Conservation (phyloP, 2,329 filamentous ascomycete species). For the Cyphellophora europaea region DNA sequence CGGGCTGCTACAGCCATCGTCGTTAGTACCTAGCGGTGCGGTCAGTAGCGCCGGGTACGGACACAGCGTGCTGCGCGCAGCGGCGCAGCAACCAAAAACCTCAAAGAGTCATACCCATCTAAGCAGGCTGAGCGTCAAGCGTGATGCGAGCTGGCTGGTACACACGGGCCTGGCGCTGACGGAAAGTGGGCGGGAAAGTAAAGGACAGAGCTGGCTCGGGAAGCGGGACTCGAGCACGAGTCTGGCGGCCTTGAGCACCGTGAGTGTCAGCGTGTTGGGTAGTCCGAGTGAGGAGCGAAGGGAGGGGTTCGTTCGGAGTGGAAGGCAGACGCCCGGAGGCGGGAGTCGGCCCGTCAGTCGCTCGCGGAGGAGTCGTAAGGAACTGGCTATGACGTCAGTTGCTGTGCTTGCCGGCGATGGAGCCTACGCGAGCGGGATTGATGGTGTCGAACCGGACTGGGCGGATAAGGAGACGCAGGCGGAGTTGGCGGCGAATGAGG, state of each 20-base stretch:
- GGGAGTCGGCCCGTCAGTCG: constrained; percentile 17
- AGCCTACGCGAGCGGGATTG: constrained; percentile 2
- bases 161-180: constrained; percentile 49
- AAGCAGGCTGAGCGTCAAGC: constrained; percentile 1
- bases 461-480: constrained; percentile 17
- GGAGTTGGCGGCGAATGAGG: constrained; percentile 16
- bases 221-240: constrained; percentile 48
- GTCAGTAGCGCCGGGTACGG: constrained; percentile 13
- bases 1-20: no score
- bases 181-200: constrained; percentile 48
- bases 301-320: background rate
- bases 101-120: background rate
- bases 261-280: constrained; percentile 24
- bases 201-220: constrained; percentile 53
- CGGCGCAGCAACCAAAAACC: no score
- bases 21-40: constrained; percentile 13
- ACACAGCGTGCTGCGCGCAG: constrained; percentile 5
- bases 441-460: constrained; percentile 14
- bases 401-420: constrained; percentile 7
- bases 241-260: constrained; percentile 22
- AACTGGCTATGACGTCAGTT: constrained; percentile 27
- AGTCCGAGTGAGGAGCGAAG: constrained; percentile 5
- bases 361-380: constrained; percentile 24
- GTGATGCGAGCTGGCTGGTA: constrained; percentile 40
- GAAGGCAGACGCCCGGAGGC: constrained; percentile 3